Base-by-base conservation (phyloP, 306 rosid species). In the Ormosia semicastrata region DNA sequence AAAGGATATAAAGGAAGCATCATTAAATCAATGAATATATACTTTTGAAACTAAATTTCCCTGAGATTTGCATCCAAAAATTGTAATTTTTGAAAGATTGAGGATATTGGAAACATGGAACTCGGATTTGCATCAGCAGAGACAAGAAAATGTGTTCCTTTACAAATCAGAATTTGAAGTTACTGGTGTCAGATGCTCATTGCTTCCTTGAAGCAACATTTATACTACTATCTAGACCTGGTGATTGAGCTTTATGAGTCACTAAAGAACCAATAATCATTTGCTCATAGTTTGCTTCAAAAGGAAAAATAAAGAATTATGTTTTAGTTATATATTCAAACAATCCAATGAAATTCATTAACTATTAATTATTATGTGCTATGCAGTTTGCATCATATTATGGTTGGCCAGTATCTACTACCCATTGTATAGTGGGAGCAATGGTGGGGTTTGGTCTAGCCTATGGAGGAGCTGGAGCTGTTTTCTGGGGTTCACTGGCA, bases 371-470 rank as follows among this genome's bases (percentile, higher is more conserved):
- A 33, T 49, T 77, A 65, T 32, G 78, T 80, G 18, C 64, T 70
- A 62, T 87, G 89, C 87, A 89, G 99, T 72, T 77, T 84, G 95
- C 99, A 60, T 95, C 99, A 40, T 95, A 88, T 81, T 95, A 84
- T 70, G 99, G 99, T 54, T 93, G 90, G 99, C 99, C 99, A 2
- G 97, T 95, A 69, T 95, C 99, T 32, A 93, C 99, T 29, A 95
- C 98, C n/a, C 99, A 95, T 78, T 95, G 98, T 80, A 95, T 95
- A 81, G 98, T 93, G 10, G 99, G 99, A 82, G 95, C 99, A 15
- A 95, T 95, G 99, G 99, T 95, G 39, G 99, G 99, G 71, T 95
- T 95, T 78, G 98, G 97, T 70, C 85, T 95, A 8, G 92, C 41
- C 40, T 95, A 93, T 70, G 99, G 99, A 8, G 99, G 98, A 77